Conservation (phyloP, 768 basidiomycete genomes). For the Hericium erinaceus region DNA sequence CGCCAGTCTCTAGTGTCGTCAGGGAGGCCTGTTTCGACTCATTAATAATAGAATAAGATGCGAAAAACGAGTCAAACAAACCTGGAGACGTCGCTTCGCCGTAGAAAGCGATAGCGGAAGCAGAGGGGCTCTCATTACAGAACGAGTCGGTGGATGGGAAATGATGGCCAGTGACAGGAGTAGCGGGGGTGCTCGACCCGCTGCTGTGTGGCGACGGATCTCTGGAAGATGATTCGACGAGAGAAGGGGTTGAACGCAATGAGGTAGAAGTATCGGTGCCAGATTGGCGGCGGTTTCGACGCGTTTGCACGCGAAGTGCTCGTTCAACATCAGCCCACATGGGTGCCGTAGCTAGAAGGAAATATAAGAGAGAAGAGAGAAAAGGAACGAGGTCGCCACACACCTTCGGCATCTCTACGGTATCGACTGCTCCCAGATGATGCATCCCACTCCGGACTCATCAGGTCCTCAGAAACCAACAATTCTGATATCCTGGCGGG, state of each 20-base stretch:
- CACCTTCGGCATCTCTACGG: neutral
- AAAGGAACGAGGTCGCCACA: neutral
- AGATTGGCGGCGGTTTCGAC: neutral
- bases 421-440: no score
- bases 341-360: no score
- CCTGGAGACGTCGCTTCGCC: neutral
- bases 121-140: neutral
- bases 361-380: neutral
- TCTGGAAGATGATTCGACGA: neutral
- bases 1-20: neutral
- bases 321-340: neutral
- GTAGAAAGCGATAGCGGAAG: neutral
- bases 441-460: neutral
- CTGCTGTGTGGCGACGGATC: neutral
- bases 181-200: neutral
- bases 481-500: no score
- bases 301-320: neutral
- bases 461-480: no score
- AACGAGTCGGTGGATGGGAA: neutral
- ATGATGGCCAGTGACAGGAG: neutral
- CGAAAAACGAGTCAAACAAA: neutral
- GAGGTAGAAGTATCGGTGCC: neutral
- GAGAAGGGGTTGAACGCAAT: neutral
- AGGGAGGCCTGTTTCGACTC: neutral
- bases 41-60: no score